A percentile compares a stretch with the other conserved stretches of the same genome.
Conservation (phyloP, 352 stramenopile species). For the Pythium grandisporangium region DNA sequence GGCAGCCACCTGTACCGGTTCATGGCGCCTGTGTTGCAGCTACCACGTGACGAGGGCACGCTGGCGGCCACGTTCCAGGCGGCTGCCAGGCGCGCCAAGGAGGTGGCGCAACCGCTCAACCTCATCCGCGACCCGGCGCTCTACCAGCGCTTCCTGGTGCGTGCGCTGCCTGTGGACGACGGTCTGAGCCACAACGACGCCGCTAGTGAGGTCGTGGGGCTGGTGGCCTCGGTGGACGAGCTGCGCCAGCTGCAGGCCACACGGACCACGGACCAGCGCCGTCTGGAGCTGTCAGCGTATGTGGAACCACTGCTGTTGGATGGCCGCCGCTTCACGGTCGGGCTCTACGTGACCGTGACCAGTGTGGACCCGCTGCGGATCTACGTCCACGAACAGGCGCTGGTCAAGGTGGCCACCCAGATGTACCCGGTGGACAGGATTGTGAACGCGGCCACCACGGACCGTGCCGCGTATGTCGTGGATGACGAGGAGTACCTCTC, state of each 20-base stretch:
- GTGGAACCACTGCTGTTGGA: conserved; percentile 81
- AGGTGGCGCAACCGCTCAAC: conserved; percentile 44
- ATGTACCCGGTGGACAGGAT: conserved; percentile 40
- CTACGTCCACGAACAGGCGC: conserved; percentile 71
- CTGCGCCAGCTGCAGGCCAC: too few relatives aligned
- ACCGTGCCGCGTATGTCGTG: conserved; percentile 50
- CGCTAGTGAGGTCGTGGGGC: too few relatives aligned
- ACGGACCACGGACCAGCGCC: too few relatives aligned
- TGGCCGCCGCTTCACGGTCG: conserved; percentile 82
- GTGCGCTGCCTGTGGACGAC: conserved; percentile 28
- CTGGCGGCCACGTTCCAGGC: conserved; percentile 35
- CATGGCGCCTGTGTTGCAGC: conserved; percentile 37
- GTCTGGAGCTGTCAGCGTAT: conserved; percentile 68
- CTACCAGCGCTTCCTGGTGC: conserved; percentile 56
- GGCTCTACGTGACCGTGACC: conserved; percentile 82
- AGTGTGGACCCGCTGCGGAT: conserved; percentile 78
- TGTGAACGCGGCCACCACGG: conserved; percentile 22
- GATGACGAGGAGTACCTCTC: conserved; percentile 56
- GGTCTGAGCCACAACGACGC: too few relatives aligned
- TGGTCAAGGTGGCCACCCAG: conserved; percentile 62
- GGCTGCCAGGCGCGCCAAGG: conserved; percentile 33
- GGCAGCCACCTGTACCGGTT: conserved; percentile 68
- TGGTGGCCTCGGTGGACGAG: too few relatives aligned
- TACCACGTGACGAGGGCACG: conserved; percentile 46
- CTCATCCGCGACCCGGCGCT: conserved; percentile 33